Percentiles rank a stretch among this genome's conserved stretches.
Evolutionary conservation across 306 rosid species (phyloP).

Genomic region (Prunus mume): DNA sequence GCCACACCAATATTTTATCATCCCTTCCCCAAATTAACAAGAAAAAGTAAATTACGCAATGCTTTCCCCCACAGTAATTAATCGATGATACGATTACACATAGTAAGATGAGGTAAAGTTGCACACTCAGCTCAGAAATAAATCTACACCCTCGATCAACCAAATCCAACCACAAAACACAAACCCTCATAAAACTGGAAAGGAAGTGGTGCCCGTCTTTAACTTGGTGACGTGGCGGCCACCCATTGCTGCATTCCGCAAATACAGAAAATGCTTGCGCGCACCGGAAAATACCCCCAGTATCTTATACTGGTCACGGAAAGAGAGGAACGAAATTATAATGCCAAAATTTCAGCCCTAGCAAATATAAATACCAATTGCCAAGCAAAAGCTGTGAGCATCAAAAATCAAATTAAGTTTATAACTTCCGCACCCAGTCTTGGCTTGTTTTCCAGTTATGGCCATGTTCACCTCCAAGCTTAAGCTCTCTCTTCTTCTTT

Average conservation of each 20-base stretch:
- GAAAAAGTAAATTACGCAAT: not conserved
- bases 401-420: not conserved
- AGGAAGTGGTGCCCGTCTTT: not conserved
- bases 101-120: not conserved
- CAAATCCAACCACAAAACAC: not conserved
- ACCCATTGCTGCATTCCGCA: not conserved
- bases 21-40: too few species aligned
- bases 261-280: not conserved
- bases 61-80: not conserved
- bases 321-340: not conserved
- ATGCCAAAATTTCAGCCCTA: not conserved
- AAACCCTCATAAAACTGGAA: not conserved
- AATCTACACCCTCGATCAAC: not conserved
- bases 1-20: not conserved
- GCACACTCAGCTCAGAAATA: not conserved
- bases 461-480: not conserved
- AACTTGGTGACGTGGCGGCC: not conserved
- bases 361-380: not conserved
- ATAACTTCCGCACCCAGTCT: not conserved
- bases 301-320: not conserved
- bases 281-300: not conserved
- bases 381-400: not conserved
- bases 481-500: conserved; percentile 20
- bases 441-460: conserved; percentile 22
- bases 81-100: not conserved